A percentile compares a stretch with the other conserved stretches of the same genome.
phyloP scores from a whole-genome alignment of 176 grass and related monocot species.

The Raddia distichophylla region DNA sequence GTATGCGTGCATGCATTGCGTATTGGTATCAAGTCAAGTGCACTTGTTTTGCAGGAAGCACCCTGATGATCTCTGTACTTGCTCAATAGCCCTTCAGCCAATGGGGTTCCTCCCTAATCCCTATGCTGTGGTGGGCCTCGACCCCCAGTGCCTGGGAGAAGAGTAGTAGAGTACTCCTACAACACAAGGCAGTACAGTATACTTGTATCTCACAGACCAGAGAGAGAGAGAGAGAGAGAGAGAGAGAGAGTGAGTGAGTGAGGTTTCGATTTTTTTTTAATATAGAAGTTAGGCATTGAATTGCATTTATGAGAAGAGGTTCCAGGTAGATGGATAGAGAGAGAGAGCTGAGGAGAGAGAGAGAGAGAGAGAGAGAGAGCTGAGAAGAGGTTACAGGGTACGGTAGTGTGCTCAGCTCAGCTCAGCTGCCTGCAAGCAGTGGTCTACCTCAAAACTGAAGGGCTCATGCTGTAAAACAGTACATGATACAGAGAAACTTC shows the following conservation, averaged over 20 bases:
- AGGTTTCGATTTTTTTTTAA: too few relatives aligned
- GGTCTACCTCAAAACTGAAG: not conserved
- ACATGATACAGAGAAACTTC: not conserved
- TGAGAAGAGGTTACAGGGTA: not conserved
- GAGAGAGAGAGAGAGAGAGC: not conserved
- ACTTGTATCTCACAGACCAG: not conserved
- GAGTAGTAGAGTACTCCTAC: not conserved
- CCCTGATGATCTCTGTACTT: constrained; percentile 6
- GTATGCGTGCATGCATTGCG: not conserved
- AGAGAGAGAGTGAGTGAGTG: too few relatives aligned
- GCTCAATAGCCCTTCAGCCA: not conserved
- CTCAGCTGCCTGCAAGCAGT: not conserved
- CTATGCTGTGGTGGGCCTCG: not conserved
- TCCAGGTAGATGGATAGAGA: not conserved
- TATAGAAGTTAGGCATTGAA: not conserved
- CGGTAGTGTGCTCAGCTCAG: not conserved
- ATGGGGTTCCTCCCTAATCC: not conserved
- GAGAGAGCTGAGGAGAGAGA: not conserved
- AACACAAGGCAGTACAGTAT: not conserved
- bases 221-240: not conserved
- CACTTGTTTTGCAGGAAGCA: not conserved
- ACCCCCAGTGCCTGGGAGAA: not conserved
- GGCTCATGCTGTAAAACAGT: not conserved
- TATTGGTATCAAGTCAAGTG: not conserved
- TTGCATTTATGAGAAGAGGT: constrained; percentile 20